Conservation (phyloP, 2,329 filamentous ascomycete genomes). For the Phaeosphaeria sp. region DNA sequence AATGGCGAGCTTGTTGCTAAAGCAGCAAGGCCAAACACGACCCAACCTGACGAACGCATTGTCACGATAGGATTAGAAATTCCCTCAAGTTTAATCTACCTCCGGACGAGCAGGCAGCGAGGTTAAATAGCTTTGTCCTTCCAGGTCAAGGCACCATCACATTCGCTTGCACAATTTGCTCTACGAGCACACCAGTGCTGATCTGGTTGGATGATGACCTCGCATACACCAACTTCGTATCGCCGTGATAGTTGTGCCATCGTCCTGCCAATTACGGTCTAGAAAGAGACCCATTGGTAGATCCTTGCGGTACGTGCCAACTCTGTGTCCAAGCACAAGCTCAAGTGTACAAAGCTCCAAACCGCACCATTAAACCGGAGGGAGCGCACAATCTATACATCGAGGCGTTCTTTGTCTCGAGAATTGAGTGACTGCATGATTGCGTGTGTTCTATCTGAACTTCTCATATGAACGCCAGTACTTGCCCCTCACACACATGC, state of each 20-base stretch:
- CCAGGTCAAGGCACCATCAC: not conserved
- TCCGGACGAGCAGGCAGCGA: not conserved
- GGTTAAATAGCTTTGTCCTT: not conserved
- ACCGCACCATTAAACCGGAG: no score
- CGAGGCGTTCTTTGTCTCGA: no score
- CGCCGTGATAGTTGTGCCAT: not conserved
- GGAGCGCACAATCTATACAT: no score
- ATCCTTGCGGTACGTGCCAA: no score
- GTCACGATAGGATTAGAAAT: not conserved
- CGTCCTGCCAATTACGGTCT: not conserved
- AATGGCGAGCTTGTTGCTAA: constrained; percentile 8
- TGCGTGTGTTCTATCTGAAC: no score
- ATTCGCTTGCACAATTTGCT: not conserved
- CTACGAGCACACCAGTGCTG: not conserved
- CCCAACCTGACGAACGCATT: constrained; percentile 13
- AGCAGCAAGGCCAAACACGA: constrained; percentile 11
- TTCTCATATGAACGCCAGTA: not conserved
- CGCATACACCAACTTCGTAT: not conserved
- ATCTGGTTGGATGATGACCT: not conserved
- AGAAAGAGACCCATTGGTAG: not conserved
- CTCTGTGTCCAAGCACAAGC: no score
- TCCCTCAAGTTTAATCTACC: not conserved
- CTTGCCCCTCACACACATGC: not conserved
- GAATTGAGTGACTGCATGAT: no score
- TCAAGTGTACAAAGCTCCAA: no score